Conservation (phyloP, 441 rosid genomes). For the Jatropha podagrica region DNA sequence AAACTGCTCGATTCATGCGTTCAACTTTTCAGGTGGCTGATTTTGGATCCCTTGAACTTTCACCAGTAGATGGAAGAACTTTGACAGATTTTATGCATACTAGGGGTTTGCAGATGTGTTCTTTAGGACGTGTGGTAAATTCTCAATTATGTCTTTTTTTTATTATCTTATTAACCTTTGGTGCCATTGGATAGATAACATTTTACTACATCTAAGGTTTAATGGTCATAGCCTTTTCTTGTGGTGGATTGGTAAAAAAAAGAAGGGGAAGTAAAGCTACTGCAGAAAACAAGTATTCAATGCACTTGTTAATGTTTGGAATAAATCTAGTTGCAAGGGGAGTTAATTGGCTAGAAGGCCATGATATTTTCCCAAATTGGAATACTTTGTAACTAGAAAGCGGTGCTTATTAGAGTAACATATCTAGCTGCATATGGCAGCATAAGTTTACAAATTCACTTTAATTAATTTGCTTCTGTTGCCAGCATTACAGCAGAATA, state of each 20-base stretch:
- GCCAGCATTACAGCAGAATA: background rate
- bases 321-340: background rate
- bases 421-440: background rate
- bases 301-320: background rate
- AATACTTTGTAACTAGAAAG: background rate
- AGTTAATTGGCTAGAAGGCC: background rate
- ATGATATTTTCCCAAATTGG: background rate
- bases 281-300: background rate
- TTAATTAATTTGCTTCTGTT: background rate
- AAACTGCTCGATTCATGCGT: slow-evolving; percentile 19
- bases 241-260: background rate
- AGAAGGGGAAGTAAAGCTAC: slow-evolving; percentile 3
- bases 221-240: background rate
- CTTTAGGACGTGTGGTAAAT: slow-evolving; percentile 61
- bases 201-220: background rate
- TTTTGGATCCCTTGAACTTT: slow-evolving; percentile 71
- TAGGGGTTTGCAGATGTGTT: slow-evolving; percentile 63
- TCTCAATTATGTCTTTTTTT: background rate
- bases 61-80: slow-evolving; percentile 71
- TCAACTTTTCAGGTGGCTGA: slow-evolving; percentile 52
- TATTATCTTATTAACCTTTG: background rate
- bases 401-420: background rate
- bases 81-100: slow-evolving; percentile 74
- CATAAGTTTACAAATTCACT: background rate
- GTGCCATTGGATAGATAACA: background rate